Percentiles rank a stretch among this genome's conserved stretches.
phyloP scores from a whole-genome alignment of 148 eudicot species.

The Chenopodium berlandieri region DNA sequence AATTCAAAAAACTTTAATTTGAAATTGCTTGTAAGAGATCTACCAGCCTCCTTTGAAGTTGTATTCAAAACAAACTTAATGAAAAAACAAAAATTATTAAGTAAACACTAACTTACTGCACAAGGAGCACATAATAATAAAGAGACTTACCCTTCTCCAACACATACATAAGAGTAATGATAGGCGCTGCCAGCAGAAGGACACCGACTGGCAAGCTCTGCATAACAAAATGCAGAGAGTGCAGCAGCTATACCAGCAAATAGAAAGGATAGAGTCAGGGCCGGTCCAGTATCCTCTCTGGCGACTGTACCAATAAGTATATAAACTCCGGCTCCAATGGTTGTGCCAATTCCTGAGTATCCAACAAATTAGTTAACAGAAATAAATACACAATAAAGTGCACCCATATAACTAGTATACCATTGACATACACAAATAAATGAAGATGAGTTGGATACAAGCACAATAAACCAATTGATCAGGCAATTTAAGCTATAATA shows the following conservation, averaged over 20 bases:
- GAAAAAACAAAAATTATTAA: neutral
- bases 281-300: conserved; percentile 77
- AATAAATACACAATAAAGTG: neutral
- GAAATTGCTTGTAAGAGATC: neutral
- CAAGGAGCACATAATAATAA: neutral
- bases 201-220: conserved; percentile 92
- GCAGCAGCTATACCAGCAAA: conserved; percentile 88
- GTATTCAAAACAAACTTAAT: neutral
- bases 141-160: conserved; percentile 73
- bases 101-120: neutral
- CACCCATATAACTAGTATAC: neutral
- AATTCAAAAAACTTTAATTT: neutral
- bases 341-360: conserved; percentile 73
- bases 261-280: conserved; percentile 74
- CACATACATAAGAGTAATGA: conserved; percentile 81
- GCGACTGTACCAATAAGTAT: conserved; percentile 91
- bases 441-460: neutral
- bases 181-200: conserved; percentile 96
- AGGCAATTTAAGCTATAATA: neutral
- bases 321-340: conserved; percentile 90
- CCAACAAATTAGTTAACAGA: neutral
- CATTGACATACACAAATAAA: neutral
- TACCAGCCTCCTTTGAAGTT: neutral
- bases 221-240: conserved; percentile 88
- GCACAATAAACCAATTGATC: neutral